A percentile compares a stretch with the other conserved stretches of the same genome.
Evolutionary conservation across 768 basidiomycete species (phyloP).

Genomic region (Suillus subluteus): DNA sequence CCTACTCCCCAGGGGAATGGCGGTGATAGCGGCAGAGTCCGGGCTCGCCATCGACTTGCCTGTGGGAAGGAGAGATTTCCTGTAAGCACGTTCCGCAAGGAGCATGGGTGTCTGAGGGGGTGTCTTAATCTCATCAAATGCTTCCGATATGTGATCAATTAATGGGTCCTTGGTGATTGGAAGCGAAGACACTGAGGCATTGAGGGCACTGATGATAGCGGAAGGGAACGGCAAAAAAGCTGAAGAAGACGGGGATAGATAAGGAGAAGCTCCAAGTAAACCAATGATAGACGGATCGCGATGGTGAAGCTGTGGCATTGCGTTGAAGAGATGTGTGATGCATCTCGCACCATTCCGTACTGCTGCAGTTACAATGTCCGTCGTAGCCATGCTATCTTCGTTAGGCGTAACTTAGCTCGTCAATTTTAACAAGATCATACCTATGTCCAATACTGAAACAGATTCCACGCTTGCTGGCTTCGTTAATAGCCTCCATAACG

Average conservation of each 20-base stretch:
- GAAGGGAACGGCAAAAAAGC: slow-evolving; percentile 26
- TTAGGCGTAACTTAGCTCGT: background rate
- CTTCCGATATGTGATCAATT: slow-evolving; percentile 51
- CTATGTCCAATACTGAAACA: slow-evolving; percentile 90
- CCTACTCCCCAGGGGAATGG: slow-evolving; percentile 20
- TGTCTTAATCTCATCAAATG: slow-evolving; percentile 60
- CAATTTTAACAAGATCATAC: slow-evolving; percentile 39
- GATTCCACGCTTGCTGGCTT: slow-evolving; percentile 65
- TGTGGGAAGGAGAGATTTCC: slow-evolving; percentile 7
- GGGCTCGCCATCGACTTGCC: slow-evolving; percentile 3
- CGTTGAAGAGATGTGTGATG: slow-evolving; percentile 93
- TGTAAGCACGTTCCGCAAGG: slow-evolving; percentile 17
- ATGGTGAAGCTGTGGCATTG: slow-evolving; percentile 90
- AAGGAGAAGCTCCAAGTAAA: slow-evolving; percentile 77
- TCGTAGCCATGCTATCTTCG: slow-evolving; percentile 64
- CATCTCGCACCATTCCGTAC: slow-evolving; percentile 76
- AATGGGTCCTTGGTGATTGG: slow-evolving; percentile 20
- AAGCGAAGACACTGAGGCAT: slow-evolving; percentile 14
- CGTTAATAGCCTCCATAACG: slow-evolving; percentile 69
- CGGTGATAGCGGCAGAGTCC: slow-evolving; percentile 14
- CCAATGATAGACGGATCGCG: slow-evolving; percentile 92
- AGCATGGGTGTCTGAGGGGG: slow-evolving; percentile 55
- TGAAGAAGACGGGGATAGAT: slow-evolving; percentile 48
- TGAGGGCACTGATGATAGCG: slow-evolving; percentile 19
- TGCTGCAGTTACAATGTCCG: slow-evolving; percentile 72